A percentile compares a stretch with the other conserved stretches of the same genome.
phyloP scores from a whole-genome alignment of 1,284 basidiomycete species.

The Papiliotrema fonsecae region DNA sequence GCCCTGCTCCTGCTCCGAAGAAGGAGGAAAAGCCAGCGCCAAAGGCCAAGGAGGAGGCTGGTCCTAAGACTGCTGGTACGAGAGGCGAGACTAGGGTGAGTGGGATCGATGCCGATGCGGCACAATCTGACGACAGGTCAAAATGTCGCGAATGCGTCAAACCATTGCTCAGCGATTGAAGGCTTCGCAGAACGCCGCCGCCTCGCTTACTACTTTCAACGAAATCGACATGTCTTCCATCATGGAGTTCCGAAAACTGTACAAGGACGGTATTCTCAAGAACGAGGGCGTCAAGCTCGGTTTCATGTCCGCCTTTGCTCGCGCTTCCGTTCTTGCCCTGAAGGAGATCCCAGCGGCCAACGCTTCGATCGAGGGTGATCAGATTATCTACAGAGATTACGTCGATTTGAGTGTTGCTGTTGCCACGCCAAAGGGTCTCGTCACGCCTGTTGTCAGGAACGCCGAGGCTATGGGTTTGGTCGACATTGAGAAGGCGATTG shows the following conservation, averaged over 20 bases:
- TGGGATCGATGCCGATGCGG: constrained; percentile 7
- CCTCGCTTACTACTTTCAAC: constrained; percentile 97
- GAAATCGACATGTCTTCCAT: constrained; percentile 98
- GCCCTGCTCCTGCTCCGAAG: constrained; percentile 32
- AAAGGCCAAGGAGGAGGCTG: constrained; percentile 25
- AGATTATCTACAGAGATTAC: constrained; percentile 93
- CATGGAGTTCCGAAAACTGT: constrained; percentile 88
- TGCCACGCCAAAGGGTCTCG: constrained; percentile 93
- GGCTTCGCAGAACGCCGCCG: constrained; percentile 96
- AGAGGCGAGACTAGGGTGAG: constrained; percentile 80
- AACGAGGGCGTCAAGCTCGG: constrained; percentile 94
- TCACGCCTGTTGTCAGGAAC: constrained; percentile 93
- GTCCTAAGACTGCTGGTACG: constrained; percentile 38
- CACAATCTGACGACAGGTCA: constrained; percentile 58
- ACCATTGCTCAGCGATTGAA: constrained; percentile 97
- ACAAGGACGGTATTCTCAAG: constrained; percentile 92
- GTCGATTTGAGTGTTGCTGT: constrained; percentile 94
- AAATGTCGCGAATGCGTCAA: constrained; percentile 96
- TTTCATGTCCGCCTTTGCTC: constrained; percentile 96
- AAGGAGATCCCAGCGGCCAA: constrained; percentile 93
- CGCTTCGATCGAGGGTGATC: constrained; percentile 86
- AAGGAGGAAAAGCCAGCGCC: constrained; percentile 41
- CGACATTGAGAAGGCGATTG: constrained; percentile 89
- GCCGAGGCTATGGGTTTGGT: constrained; percentile 81
- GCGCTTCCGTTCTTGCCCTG: constrained; percentile 77